These are phyloP conservation scores for Benincasa hispida DNA, from an alignment of 306 rosid genomes.

Conservation along the genomic window DNA sequence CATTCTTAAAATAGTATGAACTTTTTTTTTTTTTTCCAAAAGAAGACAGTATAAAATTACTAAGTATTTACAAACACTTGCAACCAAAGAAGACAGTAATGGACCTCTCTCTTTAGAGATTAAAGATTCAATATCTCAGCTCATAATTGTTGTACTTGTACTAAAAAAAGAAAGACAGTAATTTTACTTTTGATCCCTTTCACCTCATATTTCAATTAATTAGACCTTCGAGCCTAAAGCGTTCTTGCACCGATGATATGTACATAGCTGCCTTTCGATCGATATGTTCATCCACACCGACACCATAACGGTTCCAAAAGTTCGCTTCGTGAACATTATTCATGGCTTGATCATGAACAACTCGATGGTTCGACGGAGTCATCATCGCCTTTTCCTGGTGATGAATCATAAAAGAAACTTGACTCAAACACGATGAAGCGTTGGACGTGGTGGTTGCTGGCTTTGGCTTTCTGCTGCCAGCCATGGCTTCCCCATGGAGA, in stretches of 20 bases:
- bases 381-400: background rate
- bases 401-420: background rate
- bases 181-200: background rate
- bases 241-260: constrained; percentile 5
- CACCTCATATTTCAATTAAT: background rate
- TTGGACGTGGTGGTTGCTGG: background rate
- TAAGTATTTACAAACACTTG: background rate
- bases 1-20: too few relatives aligned
- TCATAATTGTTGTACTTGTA: too few relatives aligned
- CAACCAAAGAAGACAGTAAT: background rate
- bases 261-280: background rate
- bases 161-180: too few relatives aligned
- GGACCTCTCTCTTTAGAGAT: too few relatives aligned
- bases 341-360: background rate
- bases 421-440: background rate
- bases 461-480: background rate
- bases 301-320: background rate
- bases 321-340: background rate
- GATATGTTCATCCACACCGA: background rate
- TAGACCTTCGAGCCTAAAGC: background rate
- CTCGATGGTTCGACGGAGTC: background rate
- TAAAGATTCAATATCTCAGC: too few relatives aligned
- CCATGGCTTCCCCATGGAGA: background rate
- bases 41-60: background rate
- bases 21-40: too few relatives aligned